Conservation (phyloP, 805 yeast genomes). For the Kodamaea neixiangensis region DNA sequence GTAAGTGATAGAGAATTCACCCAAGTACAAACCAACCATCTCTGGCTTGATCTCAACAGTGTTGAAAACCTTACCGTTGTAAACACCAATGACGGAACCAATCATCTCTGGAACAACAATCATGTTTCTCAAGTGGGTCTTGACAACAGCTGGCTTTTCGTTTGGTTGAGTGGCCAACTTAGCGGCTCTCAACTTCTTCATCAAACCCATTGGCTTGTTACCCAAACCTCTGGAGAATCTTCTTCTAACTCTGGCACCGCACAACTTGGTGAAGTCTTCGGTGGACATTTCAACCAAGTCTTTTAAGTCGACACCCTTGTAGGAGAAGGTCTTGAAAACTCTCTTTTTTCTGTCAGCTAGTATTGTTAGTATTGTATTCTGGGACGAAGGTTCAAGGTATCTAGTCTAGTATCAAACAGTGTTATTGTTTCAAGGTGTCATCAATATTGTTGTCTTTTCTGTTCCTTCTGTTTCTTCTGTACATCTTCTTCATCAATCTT, state of each 20-base stretch:
- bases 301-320: conserved; percentile 97
- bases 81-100: conserved; percentile 97
- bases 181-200: conserved; percentile 97
- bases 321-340: conserved; percentile 93
- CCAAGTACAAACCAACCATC: conserved; percentile 99
- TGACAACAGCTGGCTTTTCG: conserved; percentile 97
- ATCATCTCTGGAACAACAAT: conserved; percentile 98
- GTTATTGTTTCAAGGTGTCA: not conserved
- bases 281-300: conserved; percentile 91
- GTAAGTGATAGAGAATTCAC: conserved; percentile 99
- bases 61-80: conserved; percentile 99
- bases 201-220: conserved; percentile 91
- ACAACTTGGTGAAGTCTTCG: conserved; percentile 95
- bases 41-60: conserved; percentile 98
- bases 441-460: conserved; percentile 8
- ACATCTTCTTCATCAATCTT: too few relatives aligned
- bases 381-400: too few relatives aligned
- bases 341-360: conserved; percentile 76
- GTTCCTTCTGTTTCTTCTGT: not conserved
- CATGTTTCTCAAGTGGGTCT: conserved; percentile 99
- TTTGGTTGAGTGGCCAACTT: conserved; percentile 85
- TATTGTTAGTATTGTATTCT: conserved; percentile 20
- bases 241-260: conserved; percentile 99
- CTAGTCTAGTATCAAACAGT: too few relatives aligned
- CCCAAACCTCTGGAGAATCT: conserved; percentile 98